Base-by-base conservation (phyloP, 73 alveolate genomes). In the Paraurostyla sp. region DNA sequence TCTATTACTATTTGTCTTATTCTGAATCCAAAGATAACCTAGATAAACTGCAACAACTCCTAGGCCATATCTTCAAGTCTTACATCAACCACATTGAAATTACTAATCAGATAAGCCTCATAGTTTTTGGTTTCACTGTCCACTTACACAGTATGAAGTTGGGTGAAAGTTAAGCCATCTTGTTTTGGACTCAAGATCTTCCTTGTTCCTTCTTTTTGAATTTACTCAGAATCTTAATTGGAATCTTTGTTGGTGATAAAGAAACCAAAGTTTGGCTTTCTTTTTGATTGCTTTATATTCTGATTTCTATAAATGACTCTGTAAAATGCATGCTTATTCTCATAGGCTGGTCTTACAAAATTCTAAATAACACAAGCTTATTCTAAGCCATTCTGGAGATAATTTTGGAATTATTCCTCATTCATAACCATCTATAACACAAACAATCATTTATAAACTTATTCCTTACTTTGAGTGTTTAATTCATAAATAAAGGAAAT, bases 1-100 rank as follows among this genome's bases (percentile, higher is more conserved):
- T 93, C 98, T 52, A 87, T 63, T 0, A 93, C 95, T 27, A 89
- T 84, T 56, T 46, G 36, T 30, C 62, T 82, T 0, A 93, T 87
- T 80, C 98, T 57, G 33, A 92, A 62, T 50, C 90, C 90, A 62
- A 92, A 92, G 35, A 91, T 84, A 38, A 38, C 76, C 27, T 82
- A 87, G 23, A 93, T 69, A 80, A 82, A 93, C 25, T 76, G 23
- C 9, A 93, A 83, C 7, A 93, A 43, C 71, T 93, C 84, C 45
- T 87, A 88, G 18, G 95, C 94, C 73, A 85, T 89, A 11, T 82
- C 78, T 42, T 92, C 96, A 38, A 65, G 68, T 11, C 73, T 27
- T 11, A 6, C 7, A 11, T 73, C 86, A 1, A 73, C 23, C 32
- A 73, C 71, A 20, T 73, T 11, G 32, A 48, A 48, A 46, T 73